Base-by-base conservation (phyloP, 2,329 filamentous ascomycete species). In the Claviceps capensis region DNA sequence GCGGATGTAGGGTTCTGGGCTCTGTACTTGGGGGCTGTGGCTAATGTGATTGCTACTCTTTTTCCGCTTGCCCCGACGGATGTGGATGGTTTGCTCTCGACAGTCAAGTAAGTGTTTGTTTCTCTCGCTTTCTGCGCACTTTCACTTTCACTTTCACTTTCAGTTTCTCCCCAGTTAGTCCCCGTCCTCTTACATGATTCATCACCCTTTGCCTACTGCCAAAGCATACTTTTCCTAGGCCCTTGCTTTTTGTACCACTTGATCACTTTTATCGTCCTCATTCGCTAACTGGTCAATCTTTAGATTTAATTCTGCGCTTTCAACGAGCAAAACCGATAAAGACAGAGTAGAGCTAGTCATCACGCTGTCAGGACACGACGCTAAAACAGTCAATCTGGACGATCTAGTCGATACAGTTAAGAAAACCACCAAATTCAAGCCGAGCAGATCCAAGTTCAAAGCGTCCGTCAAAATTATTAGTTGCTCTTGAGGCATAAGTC, bases 21-120 rank as follows among this genome's bases (percentile, higher is more conserved):
- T 9, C 69, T 72, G 49, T 79, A 78, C 53, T 63, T 76, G 14
- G 77, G 77, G 8, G 68, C 70, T 14, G 65, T 77, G 34, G 72
- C 74, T 4, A 64, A 65, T 13, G 61, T 72, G 4, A 57, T 79
- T 49, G 68, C 69, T 1, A 65, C 62, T 17, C 46, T 78, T 1
- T 63, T 72, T 36, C 71, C 74, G 0, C 63, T 66, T 0, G 63
- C 64, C 51, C 77, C 76, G 2, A 62, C 57, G 43, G 62, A 58
- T 2, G 56, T 60, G n/a, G 57, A 62, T 0, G 61, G 67, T 17
- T 56, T 77, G 3, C 56, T 56, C 14, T 61, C 63, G 5, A 60
- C 58, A 16, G 59, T 78, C 47, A 68, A 60, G 75, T 76, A 57
- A 62, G 44, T 8, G 2, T 17, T 14, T 11, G 17, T 26, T 47